These are phyloP conservation scores for Rhodotorula diobovata DNA, from an alignment of 768 basidiomycete species.

Conservation along the genomic window DNA sequence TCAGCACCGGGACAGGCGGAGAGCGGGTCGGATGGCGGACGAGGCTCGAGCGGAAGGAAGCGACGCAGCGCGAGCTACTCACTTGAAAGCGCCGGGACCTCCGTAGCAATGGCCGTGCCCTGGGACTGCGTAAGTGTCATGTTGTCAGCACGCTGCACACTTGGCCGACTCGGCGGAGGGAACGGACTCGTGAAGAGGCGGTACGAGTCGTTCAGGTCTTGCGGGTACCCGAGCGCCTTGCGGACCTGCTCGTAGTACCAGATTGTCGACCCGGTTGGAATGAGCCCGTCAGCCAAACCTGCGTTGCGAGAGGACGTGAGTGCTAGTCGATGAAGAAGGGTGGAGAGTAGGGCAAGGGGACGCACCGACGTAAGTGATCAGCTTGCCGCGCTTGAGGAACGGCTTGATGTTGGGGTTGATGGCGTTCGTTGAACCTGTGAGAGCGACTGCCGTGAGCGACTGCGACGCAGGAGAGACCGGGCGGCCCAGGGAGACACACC, in stretches of 20 bases:
- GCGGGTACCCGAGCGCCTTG: conserved; percentile 12
- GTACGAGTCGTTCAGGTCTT: conserved; percentile 19
- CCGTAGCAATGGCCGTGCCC: conserved; percentile 22
- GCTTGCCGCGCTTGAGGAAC: conserved; percentile 34
- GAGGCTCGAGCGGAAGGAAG: neutral
- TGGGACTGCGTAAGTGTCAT: conserved; percentile 1
- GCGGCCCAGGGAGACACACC: neutral
- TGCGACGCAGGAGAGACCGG: neutral
- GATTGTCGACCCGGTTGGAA: conserved; percentile 24
- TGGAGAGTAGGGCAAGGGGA: neutral
- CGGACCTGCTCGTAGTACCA: conserved; percentile 20
- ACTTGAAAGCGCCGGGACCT: conserved; percentile 8
- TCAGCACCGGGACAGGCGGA: no score
- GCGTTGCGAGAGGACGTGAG: neutral
- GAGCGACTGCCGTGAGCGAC: no score
- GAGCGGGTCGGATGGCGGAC: no score
- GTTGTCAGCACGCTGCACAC: neutral
- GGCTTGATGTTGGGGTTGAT: conserved; percentile 17
- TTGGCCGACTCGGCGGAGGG: no score
- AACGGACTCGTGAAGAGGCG: conserved; percentile 8
- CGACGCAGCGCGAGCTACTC: no score
- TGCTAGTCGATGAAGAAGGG: no score
- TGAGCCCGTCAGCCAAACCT: conserved; percentile 28
- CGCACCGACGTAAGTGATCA: conserved; percentile 17
- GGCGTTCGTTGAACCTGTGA: conserved; percentile 16